These are phyloP conservation scores for Sistotremastrum niveocremeum DNA, from an alignment of 768 basidiomycete genomes.

Conservation along the genomic window DNA sequence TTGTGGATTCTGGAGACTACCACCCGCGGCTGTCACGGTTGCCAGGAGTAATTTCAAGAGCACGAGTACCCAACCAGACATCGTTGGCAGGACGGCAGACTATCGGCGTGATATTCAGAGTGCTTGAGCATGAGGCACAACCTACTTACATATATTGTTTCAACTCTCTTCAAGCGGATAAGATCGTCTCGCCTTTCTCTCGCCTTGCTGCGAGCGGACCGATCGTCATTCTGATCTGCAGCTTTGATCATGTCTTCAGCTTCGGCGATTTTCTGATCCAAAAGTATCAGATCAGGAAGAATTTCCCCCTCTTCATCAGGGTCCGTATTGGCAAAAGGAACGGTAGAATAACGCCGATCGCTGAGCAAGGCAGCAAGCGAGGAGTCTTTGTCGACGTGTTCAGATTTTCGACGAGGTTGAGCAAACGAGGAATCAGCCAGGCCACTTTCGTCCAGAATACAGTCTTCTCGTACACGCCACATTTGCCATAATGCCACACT, in stretches of 20 bases:
- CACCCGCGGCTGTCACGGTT: conserved; percentile 73
- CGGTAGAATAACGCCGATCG: not conserved
- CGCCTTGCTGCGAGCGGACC: conserved; percentile 42
- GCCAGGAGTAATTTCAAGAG: conserved; percentile 85
- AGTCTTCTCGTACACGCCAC: conserved; percentile 93
- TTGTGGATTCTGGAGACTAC: conserved; percentile 40
- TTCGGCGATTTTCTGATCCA: conserved; percentile 66
- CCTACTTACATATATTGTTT: conserved; percentile 76
- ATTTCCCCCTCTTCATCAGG: conserved; percentile 45
- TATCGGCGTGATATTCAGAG: not conserved
- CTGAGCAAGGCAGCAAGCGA: not conserved
- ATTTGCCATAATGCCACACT: conserved; percentile 83
- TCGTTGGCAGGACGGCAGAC: conserved; percentile 55
- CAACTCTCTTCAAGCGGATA: conserved; percentile 77
- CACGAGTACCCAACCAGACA: conserved; percentile 87
- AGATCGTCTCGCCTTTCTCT: conserved; percentile 67
- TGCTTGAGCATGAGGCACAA: not conserved
- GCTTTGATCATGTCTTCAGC: conserved; percentile 36
- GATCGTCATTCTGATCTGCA: conserved; percentile 26
- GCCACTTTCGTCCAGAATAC: conserved; percentile 87
- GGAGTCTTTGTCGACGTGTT: not conserved
- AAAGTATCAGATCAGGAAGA: conserved; percentile 56
- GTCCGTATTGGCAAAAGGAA: not conserved
- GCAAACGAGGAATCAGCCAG: conserved; percentile 35
- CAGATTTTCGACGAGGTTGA: not conserved